phyloP scores from a whole-genome alignment of 2,329 filamentous ascomycete species.

The Alternaria sp. region DNA sequence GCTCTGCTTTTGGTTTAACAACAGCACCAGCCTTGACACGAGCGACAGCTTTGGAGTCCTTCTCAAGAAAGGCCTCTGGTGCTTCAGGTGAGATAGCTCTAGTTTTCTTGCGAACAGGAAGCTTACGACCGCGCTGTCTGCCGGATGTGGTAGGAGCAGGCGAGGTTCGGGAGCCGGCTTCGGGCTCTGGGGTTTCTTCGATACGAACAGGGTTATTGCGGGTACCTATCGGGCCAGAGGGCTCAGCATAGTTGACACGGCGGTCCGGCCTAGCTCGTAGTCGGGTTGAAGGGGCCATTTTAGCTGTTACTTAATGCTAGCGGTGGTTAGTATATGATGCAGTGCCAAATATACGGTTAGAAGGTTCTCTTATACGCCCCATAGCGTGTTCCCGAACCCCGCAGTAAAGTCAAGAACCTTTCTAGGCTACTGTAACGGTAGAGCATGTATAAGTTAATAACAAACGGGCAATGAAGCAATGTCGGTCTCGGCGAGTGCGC shows the following conservation, averaged over 20 bases:
- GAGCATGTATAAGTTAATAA: neutral
- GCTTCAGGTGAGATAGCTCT: neutral
- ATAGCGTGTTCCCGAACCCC: neutral
- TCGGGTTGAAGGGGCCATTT: slow-evolving; percentile 20
- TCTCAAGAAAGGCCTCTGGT: neutral
- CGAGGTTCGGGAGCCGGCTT: neutral
- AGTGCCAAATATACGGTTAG: neutral
- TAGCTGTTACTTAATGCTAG: neutral
- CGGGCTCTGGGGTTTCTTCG: slow-evolving; percentile 1
- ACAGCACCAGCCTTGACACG: slow-evolving; percentile 8
- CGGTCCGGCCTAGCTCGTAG: slow-evolving; percentile 5
- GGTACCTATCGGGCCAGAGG: neutral
- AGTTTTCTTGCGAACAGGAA: neutral
- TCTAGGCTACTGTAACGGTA: neutral
- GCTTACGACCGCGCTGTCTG: neutral
- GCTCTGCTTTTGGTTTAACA: slow-evolving; percentile 1
- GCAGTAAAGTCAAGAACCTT: neutral
- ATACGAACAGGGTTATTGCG: neutral
- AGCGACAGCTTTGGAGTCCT: neutral
- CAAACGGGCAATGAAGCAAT: neutral
- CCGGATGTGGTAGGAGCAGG: neutral
- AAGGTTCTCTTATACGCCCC: neutral
- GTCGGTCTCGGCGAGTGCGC: neutral
- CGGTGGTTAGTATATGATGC: neutral
- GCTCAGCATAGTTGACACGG: slow-evolving; percentile 8